phyloP scores from a whole-genome alignment of 805 yeast genomes.

The Starmerella scarabaei region DNA sequence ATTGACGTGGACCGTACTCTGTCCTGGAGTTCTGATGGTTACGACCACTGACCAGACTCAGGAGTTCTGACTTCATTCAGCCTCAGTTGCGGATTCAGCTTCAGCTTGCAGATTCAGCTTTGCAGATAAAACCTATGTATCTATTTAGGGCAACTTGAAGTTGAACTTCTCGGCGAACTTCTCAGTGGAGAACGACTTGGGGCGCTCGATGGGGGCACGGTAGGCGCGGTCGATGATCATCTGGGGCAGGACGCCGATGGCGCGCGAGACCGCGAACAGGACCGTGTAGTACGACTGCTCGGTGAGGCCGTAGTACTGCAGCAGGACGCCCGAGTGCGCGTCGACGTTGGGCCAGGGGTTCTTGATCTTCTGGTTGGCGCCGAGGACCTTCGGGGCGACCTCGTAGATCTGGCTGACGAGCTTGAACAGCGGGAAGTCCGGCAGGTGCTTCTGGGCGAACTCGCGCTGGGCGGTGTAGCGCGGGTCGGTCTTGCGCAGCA shows the following conservation, averaged over 20 bases:
- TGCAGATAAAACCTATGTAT: background rate
- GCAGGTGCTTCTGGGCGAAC: slow-evolving; percentile 60
- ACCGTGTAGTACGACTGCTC: slow-evolving; percentile 78
- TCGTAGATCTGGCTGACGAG: slow-evolving; percentile 65
- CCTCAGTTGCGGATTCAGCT: no score
- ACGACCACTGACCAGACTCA: no score
- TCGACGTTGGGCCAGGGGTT: slow-evolving; percentile 91
- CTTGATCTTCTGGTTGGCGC: slow-evolving; percentile 79
- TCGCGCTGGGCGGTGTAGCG: slow-evolving; percentile 77
- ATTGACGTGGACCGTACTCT: no score
- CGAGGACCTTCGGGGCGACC: slow-evolving; percentile 70
- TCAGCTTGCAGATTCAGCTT: no score
- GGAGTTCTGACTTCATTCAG: no score
- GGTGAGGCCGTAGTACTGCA: slow-evolving; percentile 74
- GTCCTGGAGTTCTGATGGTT: no score
- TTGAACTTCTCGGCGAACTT: slow-evolving; percentile 54
- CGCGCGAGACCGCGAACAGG: slow-evolving; percentile 75
- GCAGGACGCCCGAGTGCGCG: slow-evolving; percentile 73
- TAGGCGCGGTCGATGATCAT: slow-evolving; percentile 72
- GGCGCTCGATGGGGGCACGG: slow-evolving; percentile 76
- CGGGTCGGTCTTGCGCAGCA: slow-evolving; percentile 78
- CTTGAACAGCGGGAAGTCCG: slow-evolving; percentile 67
- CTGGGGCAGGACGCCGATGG: slow-evolving; percentile 77
- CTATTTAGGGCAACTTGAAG: slow-evolving; percentile 17
- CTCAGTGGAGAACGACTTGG: slow-evolving; percentile 87